phyloP scores from a whole-genome alignment of 2,329 filamentous ascomycete species.

The Graphilbum fragrans region DNA sequence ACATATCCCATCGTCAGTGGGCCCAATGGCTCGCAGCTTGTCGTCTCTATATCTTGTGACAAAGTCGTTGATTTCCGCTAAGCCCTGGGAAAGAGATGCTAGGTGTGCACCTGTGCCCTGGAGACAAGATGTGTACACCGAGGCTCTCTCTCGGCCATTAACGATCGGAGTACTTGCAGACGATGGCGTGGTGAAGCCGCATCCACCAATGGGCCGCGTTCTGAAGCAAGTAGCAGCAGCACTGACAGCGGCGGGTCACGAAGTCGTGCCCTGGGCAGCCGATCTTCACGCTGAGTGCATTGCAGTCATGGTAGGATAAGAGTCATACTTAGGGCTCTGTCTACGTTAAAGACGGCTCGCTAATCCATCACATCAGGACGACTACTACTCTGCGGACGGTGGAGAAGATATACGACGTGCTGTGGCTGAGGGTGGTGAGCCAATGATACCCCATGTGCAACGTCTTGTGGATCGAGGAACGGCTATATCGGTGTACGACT shows the following conservation, averaged over 20 bases:
- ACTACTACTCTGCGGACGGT: constrained; percentile 50
- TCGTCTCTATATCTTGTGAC: constrained; percentile 38
- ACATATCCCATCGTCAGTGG: constrained; percentile 40
- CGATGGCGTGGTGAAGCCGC: constrained; percentile 30
- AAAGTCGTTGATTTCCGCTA: constrained; percentile 38
- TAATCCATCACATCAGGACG: constrained; percentile 24
- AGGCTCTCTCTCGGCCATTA: constrained; percentile 20
- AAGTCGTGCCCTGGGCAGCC: constrained; percentile 39
- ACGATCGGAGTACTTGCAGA: constrained; percentile 4
- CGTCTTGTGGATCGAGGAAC: constrained; percentile 37
- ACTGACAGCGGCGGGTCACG: constrained; percentile 31
- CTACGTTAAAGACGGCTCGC: not conserved
- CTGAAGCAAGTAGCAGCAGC: constrained; percentile 33
- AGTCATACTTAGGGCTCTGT: not conserved
- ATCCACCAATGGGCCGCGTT: constrained; percentile 46
- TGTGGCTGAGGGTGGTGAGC: constrained; percentile 42
- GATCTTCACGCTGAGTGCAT: constrained; percentile 36
- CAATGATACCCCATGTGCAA: constrained; percentile 46
- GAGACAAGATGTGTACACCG: constrained; percentile 20
- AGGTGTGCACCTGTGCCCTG: constrained; percentile 53
- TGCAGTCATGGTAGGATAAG: not conserved
- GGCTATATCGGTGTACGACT: constrained; percentile 49
- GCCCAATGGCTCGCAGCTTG: constrained; percentile 47
- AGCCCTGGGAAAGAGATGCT: constrained; percentile 58
- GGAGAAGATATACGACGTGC: constrained; percentile 49